Evolutionary conservation across 768 basidiomycete species (phyloP).

Genomic region (Suillus hirtellus): DNA sequence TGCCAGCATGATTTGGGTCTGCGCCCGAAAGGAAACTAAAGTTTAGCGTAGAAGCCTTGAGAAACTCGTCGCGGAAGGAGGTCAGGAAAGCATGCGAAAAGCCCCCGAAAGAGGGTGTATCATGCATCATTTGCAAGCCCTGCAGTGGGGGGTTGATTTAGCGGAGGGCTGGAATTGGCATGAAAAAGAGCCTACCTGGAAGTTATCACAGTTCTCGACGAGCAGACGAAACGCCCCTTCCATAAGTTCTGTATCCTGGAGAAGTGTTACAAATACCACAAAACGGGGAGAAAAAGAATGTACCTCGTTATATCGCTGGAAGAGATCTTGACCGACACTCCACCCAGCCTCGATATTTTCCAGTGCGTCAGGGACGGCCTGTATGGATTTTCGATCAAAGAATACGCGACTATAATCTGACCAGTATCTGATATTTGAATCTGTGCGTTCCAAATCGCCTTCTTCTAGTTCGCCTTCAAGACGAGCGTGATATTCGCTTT

Average conservation of each 20-base stretch:
- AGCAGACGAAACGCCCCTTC: constrained; percentile 66
- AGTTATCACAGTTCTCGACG: constrained; percentile 73
- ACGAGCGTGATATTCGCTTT: constrained; percentile 55
- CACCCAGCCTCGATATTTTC: constrained; percentile 57
- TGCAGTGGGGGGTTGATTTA: constrained; percentile 27
- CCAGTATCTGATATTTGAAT: constrained; percentile 44
- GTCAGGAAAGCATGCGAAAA: constrained; percentile 62
- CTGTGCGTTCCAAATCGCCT: constrained; percentile 15
- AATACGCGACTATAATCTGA: constrained; percentile 53
- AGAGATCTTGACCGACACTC: constrained; percentile 51
- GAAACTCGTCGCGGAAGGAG: constrained; percentile 65
- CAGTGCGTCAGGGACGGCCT: constrained; percentile 58
- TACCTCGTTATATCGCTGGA: constrained; percentile 58
- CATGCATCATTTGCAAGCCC: constrained; percentile 72
- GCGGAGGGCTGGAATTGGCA: neutral
- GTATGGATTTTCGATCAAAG: constrained; percentile 65
- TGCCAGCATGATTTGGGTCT: constrained; percentile 32
- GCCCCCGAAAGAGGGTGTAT: constrained; percentile 62
- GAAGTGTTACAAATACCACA: constrained; percentile 7
- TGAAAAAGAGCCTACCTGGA: constrained; percentile 51
- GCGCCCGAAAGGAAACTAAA: constrained; percentile 59
- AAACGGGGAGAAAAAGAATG: constrained; percentile 14
- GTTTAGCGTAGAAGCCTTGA: constrained; percentile 57
- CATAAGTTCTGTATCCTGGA: constrained; percentile 63
- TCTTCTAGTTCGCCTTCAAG: constrained; percentile 31